These are phyloP conservation scores for Penicillium lagena DNA, from an alignment of 495 filamentous ascomycete genomes.

Conservation along the genomic window DNA sequence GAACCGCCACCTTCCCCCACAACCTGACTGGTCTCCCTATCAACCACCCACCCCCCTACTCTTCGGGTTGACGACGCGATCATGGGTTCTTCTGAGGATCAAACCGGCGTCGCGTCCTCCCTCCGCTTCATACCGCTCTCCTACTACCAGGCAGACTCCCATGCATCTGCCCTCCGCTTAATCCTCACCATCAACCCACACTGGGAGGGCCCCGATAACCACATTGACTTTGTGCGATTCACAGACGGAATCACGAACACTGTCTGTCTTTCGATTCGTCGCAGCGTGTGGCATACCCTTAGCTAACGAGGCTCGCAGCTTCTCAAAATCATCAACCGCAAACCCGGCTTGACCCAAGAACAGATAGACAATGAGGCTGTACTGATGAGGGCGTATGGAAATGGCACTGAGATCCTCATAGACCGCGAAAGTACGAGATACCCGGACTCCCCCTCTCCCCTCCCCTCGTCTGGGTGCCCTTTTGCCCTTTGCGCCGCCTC, in stretches of 20 bases:
- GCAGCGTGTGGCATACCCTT: background rate
- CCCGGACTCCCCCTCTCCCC: conserved; percentile 8
- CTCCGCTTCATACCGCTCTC: conserved; percentile 61
- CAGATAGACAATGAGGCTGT: conserved; percentile 82
- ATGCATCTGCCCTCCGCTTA: conserved; percentile 69
- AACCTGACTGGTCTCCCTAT: background rate
- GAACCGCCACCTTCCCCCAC: conserved; percentile 6
- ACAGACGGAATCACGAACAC: conserved; percentile 99
- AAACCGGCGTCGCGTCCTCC: conserved; percentile 11
- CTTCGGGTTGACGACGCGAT: background rate
- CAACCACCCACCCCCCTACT: background rate
- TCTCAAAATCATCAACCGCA: conserved; percentile 79
- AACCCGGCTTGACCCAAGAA: conserved; percentile 66
- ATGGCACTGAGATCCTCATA: conserved; percentile 91
- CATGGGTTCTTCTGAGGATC: conserved; percentile 26
- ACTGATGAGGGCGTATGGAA: conserved; percentile 87
- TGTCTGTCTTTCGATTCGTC: conserved; percentile 36
- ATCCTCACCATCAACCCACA: conserved; percentile 75
- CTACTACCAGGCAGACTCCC: conserved; percentile 69
- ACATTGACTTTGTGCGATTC: conserved; percentile 84
- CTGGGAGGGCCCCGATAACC: conserved; percentile 68
- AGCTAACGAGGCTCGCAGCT: conserved; percentile 45
- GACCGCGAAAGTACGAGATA: conserved; percentile 79
- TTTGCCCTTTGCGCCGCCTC: conserved; percentile 26
- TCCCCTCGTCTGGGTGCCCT: conserved; percentile 1